Evolutionary conservation across 805 yeast genomes (phyloP), one percentile per base, ranked within the genome.

Genomic region (Clavispora fructus): DNA sequence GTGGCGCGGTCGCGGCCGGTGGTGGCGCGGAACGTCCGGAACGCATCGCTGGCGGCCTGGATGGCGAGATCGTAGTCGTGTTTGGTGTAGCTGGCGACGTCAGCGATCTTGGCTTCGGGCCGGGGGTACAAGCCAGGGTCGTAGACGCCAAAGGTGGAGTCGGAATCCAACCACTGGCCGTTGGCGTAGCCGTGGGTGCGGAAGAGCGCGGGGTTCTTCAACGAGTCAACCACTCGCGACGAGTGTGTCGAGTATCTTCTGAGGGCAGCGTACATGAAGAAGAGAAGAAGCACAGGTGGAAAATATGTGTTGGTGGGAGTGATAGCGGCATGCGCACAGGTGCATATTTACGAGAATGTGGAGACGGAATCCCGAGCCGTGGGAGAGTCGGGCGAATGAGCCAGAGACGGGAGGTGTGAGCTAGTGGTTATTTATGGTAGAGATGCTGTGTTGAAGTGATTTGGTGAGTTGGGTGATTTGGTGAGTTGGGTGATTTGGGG

Each of bases 161-260:
- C 49, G 6, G 77, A 64, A 26, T 66, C 56, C 30, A 79, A 61
- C 95, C 96, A 90, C 55, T 81, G 68, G 35, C 96, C 96, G 57
- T 87, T 80, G 62, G 87, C 70, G 53, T 68, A 79, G 4, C 85
- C 85, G 43, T 79, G 76, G n/a, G 82, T 76, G 60, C 73, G 71
- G 47, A 85, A 52, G 32, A 85, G 69, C n/a, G 71, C 70, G 23
- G 68, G 65, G 58, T 81, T 80, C 43, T 71, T 71, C 46, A 78
- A 51, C 31, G 47, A 43, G 14, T 41, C 38, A 4, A 40, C 12
- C 17, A 53, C 42, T 9, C 37, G 10, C 16, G 39, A 16, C 11
- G 44, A 41, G 29, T 14, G 13, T 1, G 30, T 26, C 11, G 41
- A 39, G 25, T 39, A 39, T 39, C 41, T 25, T 39, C 41, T 39